Conservation (phyloP, 2,329 filamentous ascomycete genomes). For the Lachnellula hyalina region DNA sequence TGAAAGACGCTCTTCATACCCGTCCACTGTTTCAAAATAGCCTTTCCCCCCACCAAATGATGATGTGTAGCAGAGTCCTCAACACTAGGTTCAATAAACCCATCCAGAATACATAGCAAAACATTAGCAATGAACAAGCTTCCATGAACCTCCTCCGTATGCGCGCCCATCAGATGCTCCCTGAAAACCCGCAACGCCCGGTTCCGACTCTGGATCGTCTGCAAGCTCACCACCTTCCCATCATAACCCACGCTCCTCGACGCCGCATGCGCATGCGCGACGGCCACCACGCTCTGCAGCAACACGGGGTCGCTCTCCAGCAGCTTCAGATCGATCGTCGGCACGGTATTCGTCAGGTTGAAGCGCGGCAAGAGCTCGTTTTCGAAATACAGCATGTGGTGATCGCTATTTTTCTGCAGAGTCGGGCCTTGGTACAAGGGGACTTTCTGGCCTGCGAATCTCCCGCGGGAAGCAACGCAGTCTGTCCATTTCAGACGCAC, state of each 20-base stretch:
- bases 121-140: conserved; percentile 39
- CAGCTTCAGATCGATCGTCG: conserved; percentile 20
- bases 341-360: conserved; percentile 26
- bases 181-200: conserved; percentile 30
- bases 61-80: conserved; percentile 23
- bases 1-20: conserved; percentile 21
- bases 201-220: conserved; percentile 26
- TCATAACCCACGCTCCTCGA: conserved; percentile 18
- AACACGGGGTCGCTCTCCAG: conserved; percentile 24
- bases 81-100: conserved; percentile 26
- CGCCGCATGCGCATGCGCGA: conserved; percentile 24
- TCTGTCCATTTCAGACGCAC: conserved; percentile 39
- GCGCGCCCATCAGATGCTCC: conserved; percentile 32
- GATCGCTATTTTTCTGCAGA: conserved; percentile 25
- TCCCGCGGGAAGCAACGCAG: conserved; percentile 33
- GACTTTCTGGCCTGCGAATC: conserved; percentile 29
- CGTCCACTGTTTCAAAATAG: conserved; percentile 26
- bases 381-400: conserved; percentile 27
- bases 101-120: conserved; percentile 36
- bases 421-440: conserved; percentile 26
- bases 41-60: conserved; percentile 26
- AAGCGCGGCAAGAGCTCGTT: conserved; percentile 27
- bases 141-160: conserved; percentile 29
- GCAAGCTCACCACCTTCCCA: conserved; percentile 17
- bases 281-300: conserved; percentile 23